Base-by-base conservation (phyloP, 768 basidiomycete genomes). In the Floccularia luteovirens region DNA sequence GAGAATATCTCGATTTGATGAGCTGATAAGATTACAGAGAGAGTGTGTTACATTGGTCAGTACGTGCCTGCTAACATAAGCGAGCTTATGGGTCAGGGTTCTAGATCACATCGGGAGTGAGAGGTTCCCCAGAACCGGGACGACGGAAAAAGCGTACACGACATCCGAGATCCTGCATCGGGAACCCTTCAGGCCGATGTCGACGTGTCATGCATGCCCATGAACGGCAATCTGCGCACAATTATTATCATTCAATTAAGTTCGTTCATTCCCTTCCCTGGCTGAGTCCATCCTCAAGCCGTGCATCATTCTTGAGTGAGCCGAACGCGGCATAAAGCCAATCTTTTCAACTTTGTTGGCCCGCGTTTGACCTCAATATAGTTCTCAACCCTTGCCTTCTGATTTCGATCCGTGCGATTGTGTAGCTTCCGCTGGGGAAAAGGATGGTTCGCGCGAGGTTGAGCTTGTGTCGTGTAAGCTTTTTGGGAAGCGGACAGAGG, bases 111-210 rank as follows among this genome's bases (percentile, higher is more conserved):
- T 17, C 17, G 33, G n/a, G n/a, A n/a, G n/a, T n/a, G n/a, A n/a
- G n/a, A 14, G 50, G 49, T 58, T 59, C 61, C 59, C 59, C 61
- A 60, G 58, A 58, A 51, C 52, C 54, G 56, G 55, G 49, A 51
- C 41, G 55, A 54, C 50, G 57, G 53, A 52, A 44, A 43, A 46
- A 43, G 44, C 41, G 39, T 38, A 35, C 31, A 47, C 38, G 44
- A 53, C 49, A 58, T 58, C 57, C 60, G 58, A 61, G 61, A 61
- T 61, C 38, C 25, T 17, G 40, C 13, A 59, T 59, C 57, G 59
- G 59, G 55, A 28, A 43, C n/a, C n/a, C n/a, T 39, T 36, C 47
- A 55, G 49, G 41, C 46, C 40, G 51, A 53, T 45, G 43, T 39
- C 39, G 44, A 48, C n/a, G 27, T 28, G 27, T 28, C 47, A 47